Evolutionary conservation across 768 basidiomycete genomes (phyloP), one percentile per base, ranked within the genome.

Genomic region (Calocybe gangraenosa): DNA sequence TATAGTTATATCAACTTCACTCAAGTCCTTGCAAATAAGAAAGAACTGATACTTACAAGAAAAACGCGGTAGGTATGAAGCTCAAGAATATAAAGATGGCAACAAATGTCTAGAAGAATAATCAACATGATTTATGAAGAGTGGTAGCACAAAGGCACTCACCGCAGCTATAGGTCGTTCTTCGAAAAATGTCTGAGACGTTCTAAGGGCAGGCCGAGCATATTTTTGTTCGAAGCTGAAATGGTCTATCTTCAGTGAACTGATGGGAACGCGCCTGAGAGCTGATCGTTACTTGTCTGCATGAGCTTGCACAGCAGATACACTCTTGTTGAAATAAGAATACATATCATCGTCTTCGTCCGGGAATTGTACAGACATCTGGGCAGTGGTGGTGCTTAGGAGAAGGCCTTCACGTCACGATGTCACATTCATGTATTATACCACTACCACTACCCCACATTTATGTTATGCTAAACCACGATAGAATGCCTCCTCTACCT

Each of bases 171-270:
- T 57, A 13, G 67, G 66, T 41, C 58, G 55, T 17, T 60, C 58
- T 17, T 68, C 58, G 48, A 68, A 65, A 38, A 64, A 66, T n/a
- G 49, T 50, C 20, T 61, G 54, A 11, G 62, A 57, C 7, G 58
- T 58, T 19, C 42, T 57, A 22, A 73, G 43, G 32, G 68, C 59
- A 22, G 74, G 74, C 15, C 68, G 70, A 4, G 65, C 74, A 51
- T 73, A 74, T 17, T 65, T 54, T 20, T 63, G 59, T 52, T 76
- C 74, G 36, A 76, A 69, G 37, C 74, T 76, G 37, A 10, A 46
- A 47, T 33, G 13, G 35, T 49, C 36, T 3, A 18, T 42, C 38
- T 23, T 51, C 32, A 28, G 34, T 28, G 23, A 23, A 40, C 33
- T 22, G 34, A 17, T 3, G 42, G 34, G 19, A 30, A 15, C 31